Percentiles rank a stretch among this genome's conserved stretches.
Evolutionary conservation across 495 filamentous ascomycete genomes (phyloP).

Genomic region (Physcia stellaris): DNA sequence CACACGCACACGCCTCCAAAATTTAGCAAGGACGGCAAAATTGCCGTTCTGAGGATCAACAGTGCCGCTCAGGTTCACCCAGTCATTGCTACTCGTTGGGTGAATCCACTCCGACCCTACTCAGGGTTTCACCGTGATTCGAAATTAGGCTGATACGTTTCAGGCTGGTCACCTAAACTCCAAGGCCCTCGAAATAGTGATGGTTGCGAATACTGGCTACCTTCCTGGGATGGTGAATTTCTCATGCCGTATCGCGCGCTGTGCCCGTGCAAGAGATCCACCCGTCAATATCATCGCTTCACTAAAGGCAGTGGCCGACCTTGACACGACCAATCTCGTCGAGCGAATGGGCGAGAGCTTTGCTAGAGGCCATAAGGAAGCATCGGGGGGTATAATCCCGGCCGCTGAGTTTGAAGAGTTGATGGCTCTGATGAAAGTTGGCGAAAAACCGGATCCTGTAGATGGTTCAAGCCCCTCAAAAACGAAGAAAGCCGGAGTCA

Average conservation of each 20-base stretch:
- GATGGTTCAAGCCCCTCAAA: no score
- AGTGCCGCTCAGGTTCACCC: conserved; percentile 42
- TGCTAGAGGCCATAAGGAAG: conserved; percentile 44
- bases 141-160: neutral
- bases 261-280: conserved; percentile 27
- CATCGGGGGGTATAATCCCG: conserved; percentile 40
- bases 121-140: neutral
- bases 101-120: neutral
- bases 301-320: conserved; percentile 30
- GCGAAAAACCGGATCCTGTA: conserved; percentile 29
- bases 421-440: conserved; percentile 36
- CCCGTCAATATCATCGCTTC: conserved; percentile 42
- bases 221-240: conserved; percentile 41
- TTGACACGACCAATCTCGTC: conserved; percentile 25
- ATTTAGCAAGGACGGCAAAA: conserved; percentile 39
- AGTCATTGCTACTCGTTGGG: conserved; percentile 45
- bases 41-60: conserved; percentile 42
- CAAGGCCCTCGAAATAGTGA: conserved; percentile 36
- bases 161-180: conserved; percentile 33
- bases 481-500: no score
- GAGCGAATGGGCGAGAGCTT: conserved; percentile 38
- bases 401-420: conserved; percentile 42
- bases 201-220: conserved; percentile 47
- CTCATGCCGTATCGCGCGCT: conserved; percentile 39
- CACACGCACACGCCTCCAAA: conserved; percentile 41